Evolutionary conservation across 2,329 filamentous ascomycete genomes (phyloP).

Genomic region (Diaporthe batatas): DNA sequence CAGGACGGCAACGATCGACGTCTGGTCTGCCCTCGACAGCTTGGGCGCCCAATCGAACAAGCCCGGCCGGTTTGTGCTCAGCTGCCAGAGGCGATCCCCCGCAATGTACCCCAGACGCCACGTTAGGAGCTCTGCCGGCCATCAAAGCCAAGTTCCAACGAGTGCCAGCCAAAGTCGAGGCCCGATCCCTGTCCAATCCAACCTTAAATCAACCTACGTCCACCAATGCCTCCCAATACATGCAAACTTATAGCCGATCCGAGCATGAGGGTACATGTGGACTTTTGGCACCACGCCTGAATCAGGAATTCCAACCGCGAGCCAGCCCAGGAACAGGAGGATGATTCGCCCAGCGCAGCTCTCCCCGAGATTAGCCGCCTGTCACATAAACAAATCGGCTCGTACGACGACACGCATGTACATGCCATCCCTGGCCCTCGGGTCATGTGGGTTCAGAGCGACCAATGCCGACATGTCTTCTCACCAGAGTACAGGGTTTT

Average conservation of each 20-base stretch:
- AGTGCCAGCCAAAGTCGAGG: conserved; percentile 17
- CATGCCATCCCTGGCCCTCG: conserved; percentile 15
- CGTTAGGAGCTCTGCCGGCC: conserved; percentile 23
- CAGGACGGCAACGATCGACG: conserved; percentile 15
- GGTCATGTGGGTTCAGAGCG: conserved; percentile 15
- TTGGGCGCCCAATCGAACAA: not conserved
- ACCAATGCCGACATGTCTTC: not conserved
- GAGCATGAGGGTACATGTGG: not conserved
- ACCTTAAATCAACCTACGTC: conserved; percentile 25
- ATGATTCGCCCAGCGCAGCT: conserved; percentile 15
- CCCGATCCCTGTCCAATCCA: conserved; percentile 15
- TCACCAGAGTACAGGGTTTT: not conserved
- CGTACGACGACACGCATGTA: not conserved
- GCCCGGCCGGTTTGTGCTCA: not conserved
- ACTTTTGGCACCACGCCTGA: conserved; percentile 8
- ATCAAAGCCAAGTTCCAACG: conserved; percentile 1
- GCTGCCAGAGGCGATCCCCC: not conserved
- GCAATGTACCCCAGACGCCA: conserved; percentile 31
- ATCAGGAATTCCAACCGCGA: conserved; percentile 1
- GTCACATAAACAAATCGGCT: conserved; percentile 1
- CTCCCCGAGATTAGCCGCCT: conserved; percentile 17
- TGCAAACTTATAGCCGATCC: not conserved
- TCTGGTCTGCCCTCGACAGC: not conserved
- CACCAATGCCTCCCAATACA: not conserved
- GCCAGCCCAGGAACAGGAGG: conserved; percentile 7